phyloP scores from a whole-genome alignment of 768 basidiomycete species.

The Tephrocybe sp. region DNA sequence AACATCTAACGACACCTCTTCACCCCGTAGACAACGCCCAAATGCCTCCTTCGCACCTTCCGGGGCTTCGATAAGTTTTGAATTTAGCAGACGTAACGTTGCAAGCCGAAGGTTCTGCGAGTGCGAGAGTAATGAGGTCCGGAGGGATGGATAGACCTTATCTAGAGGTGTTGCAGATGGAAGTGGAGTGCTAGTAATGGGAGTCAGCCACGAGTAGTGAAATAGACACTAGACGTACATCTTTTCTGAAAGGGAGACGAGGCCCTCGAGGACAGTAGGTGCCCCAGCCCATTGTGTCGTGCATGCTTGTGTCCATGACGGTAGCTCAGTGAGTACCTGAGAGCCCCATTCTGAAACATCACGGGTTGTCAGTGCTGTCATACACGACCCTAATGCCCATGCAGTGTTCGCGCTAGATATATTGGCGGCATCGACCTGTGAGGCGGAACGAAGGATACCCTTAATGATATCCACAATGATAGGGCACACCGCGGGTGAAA shows the following conservation, averaged over 20 bases:
- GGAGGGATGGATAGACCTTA: conserved; percentile 51
- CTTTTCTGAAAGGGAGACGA: conserved; percentile 45
- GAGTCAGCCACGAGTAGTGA: neutral
- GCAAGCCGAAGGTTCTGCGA: conserved; percentile 63
- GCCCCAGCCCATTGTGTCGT: conserved; percentile 58
- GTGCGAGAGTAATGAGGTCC: conserved; percentile 65
- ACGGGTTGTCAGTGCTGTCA: conserved; percentile 48
- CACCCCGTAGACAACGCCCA: conserved; percentile 71
- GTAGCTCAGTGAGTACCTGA: conserved; percentile 38
- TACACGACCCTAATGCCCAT: conserved; percentile 60
- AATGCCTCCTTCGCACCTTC: conserved; percentile 50
- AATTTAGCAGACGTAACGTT: conserved; percentile 61
- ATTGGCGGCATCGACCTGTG: conserved; percentile 23
- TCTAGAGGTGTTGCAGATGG: conserved; percentile 39
- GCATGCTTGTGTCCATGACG: conserved; percentile 44
- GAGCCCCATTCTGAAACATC: conserved; percentile 43
- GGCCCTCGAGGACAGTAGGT: conserved; percentile 49
- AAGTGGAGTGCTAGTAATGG: conserved; percentile 20
- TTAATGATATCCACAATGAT: conserved; percentile 46
- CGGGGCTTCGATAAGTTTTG: conserved; percentile 42
- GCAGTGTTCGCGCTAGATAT: conserved; percentile 33
- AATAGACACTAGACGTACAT: conserved; percentile 33
- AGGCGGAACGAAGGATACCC: conserved; percentile 27
- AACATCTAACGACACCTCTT: conserved; percentile 74
- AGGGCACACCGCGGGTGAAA: conserved; percentile 41